Conservation (phyloP, 495 filamentous ascomycete genomes). For the Amphirosellinia nigrospora region DNA sequence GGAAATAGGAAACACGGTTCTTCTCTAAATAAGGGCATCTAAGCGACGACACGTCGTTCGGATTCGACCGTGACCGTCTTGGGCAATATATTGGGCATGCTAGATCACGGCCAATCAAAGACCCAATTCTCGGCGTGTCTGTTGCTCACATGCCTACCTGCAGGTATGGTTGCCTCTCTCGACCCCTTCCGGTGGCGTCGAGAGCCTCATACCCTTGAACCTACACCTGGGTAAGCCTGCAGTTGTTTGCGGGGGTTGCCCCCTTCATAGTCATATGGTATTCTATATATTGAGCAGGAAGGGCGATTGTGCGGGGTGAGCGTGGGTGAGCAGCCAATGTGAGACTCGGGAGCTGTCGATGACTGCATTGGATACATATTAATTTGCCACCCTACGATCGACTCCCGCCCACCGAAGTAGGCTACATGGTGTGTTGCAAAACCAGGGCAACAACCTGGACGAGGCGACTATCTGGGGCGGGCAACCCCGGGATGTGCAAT, state of each 20-base stretch:
- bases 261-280: conserved; percentile 7
- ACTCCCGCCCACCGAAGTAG: background rate
- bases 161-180: background rate
- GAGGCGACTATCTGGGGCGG: background rate
- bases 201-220: conserved; percentile 22
- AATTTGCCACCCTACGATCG: conserved; percentile 24
- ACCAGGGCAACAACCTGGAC: conserved; percentile 18
- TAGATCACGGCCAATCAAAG: conserved; percentile 5
- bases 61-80: background rate
- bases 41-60: conserved; percentile 12
- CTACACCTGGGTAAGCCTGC: conserved; percentile 12
- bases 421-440: conserved; percentile 17
- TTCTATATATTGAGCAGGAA: conserved; percentile 12
- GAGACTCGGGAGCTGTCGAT: background rate
- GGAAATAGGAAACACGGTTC: background rate
- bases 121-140: background rate
- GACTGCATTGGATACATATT: conserved; percentile 16
- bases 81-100: conserved; percentile 1
- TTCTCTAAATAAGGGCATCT: conserved; percentile 23
- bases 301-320: conserved; percentile 14
- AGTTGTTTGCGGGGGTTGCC: conserved; percentile 13
- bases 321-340: conserved; percentile 20
- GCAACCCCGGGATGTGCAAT: background rate
- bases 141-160: conserved; percentile 21
- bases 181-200: conserved; percentile 8